These are phyloP conservation scores for Penicillium sp. DNA, from an alignment of 2,329 filamentous ascomycete genomes.

Conservation along the genomic window DNA sequence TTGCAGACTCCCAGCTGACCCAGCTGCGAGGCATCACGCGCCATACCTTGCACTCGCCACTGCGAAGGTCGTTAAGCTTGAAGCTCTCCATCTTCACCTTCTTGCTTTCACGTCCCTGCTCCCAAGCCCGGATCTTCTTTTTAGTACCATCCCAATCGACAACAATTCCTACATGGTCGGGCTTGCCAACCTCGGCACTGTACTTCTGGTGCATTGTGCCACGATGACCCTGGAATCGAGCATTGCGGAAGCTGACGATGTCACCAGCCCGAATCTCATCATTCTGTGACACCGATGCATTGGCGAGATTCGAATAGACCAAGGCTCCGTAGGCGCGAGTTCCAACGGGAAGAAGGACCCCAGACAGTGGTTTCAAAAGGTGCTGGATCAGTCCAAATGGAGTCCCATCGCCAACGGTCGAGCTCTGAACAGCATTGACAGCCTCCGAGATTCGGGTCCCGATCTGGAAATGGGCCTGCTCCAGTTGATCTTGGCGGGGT, in stretches of 20 bases:
- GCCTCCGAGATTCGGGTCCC: conserved; percentile 71
- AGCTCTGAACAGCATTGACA: conserved; percentile 66
- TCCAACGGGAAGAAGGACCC: conserved; percentile 77
- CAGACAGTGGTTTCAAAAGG: conserved; percentile 65
- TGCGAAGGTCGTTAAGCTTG: conserved; percentile 82
- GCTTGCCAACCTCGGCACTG: conserved; percentile 77
- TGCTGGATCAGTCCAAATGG: conserved; percentile 72
- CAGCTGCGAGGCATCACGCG: conserved; percentile 85
- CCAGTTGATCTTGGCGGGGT: conserved; percentile 87
- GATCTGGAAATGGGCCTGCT: conserved; percentile 74
- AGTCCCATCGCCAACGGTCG: conserved; percentile 75
- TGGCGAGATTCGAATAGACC: conserved; percentile 91
- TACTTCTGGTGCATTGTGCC: conserved; percentile 96
- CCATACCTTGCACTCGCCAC: conserved; percentile 96
- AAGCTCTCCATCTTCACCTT: conserved; percentile 94
- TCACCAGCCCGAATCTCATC: conserved; percentile 93
- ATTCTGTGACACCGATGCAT: conserved; percentile 80
- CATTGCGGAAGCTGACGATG: conserved; percentile 86
- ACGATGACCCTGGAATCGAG: conserved; percentile 90
- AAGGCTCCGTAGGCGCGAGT: conserved; percentile 83
- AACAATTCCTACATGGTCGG: conserved; percentile 81
- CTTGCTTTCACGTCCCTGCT: conserved; percentile 87
- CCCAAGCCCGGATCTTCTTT: conserved; percentile 94
- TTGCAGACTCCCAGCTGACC: conserved; percentile 70
- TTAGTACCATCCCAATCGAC: conserved; percentile 97